Base-by-base conservation (phyloP, 805 yeast species). In the Starmerella vitae region DNA sequence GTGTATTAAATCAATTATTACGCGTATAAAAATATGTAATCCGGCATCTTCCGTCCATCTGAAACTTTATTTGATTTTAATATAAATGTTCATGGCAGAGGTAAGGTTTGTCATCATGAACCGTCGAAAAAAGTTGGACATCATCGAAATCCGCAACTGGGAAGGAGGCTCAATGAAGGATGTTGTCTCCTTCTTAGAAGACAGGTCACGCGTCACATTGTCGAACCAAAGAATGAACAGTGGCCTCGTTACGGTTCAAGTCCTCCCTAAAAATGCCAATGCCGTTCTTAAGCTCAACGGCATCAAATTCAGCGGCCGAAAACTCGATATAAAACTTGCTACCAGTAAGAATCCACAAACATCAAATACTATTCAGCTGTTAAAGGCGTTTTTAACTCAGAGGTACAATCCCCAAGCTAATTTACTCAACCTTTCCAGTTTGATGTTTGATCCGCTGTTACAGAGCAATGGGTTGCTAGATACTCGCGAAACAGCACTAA, bases 261-360 rank as follows among this genome's bases (percentile, higher is more conserved):
- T 81, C 13, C 62, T 63, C 29, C 59, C 64, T 22, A 59, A 60
- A 20, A 83, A 81, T 15, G 84, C 84, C 0, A 66, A 70, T 17
- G 68, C 65, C 5, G 60, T 84, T 35, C 56, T 63, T 30, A 71
- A 68, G 43, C 76, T 78, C 71, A 65, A 70, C 30, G 94, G 94
- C n/a, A 75, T 78, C 36, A 66, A 76, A 43, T 85, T 83, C 63
- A 93, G 94, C 1, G 88, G 91, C 8, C 70, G 72, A 34, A 54
- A 72, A 2, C 64, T 86, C 50, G 67, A 66, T 45, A 68, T 86
- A 44, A 62, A 65, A 36, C 62, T 70, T 8, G 44, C 39, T 24
- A 31, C 39, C 33, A 35, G 24, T 36, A 38, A 34, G 7, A 12
- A 36, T 19, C 33, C 50, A 7, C 36, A 31, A 13, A 26, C 50